These are phyloP conservation scores for Carpinus viminea DNA, from an alignment of 306 rosid genomes.

Conservation along the genomic window DNA sequence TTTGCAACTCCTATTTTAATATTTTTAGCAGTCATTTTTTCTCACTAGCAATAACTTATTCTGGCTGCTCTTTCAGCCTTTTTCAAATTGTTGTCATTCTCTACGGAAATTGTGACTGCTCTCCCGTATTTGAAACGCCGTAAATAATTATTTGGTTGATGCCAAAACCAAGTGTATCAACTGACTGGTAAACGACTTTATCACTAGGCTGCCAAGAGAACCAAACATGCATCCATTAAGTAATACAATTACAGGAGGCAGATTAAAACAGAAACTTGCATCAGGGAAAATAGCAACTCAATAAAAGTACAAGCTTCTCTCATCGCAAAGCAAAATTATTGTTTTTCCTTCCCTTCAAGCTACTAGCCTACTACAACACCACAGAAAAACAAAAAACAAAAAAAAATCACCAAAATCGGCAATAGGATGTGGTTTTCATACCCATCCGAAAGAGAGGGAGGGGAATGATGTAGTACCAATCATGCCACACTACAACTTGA, in stretches of 20 bases:
- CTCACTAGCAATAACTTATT: not conserved
- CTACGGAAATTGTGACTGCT: not conserved
- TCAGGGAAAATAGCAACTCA: not conserved
- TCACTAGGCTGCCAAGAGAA: not conserved
- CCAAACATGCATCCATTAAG: not conserved
- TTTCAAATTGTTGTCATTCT: not conserved
- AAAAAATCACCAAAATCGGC: constrained; percentile 42
- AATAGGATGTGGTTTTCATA: constrained; percentile 17
- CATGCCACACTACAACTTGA: constrained; percentile 61
- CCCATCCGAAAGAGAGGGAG: constrained; percentile 21
- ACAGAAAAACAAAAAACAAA: not conserved
- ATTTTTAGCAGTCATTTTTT: too few species aligned
- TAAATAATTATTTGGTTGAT: too few species aligned
- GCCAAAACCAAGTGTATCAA: too few species aligned
- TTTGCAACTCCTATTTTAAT: too few species aligned
- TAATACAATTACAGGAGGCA: not conserved
- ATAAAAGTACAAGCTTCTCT: constrained; percentile 1
- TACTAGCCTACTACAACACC: constrained; percentile 27
- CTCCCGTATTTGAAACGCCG: not conserved
- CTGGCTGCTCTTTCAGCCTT: not conserved
- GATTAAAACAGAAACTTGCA: constrained; percentile 1
- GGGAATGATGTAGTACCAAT: not conserved
- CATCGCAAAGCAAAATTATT: constrained; percentile 40
- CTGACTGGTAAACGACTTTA: not conserved
- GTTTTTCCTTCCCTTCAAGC: constrained; percentile 26